These are phyloP conservation scores for Debaryomyces singareniensis DNA, from an alignment of 1,139 yeast genomes.

Conservation along the genomic window DNA sequence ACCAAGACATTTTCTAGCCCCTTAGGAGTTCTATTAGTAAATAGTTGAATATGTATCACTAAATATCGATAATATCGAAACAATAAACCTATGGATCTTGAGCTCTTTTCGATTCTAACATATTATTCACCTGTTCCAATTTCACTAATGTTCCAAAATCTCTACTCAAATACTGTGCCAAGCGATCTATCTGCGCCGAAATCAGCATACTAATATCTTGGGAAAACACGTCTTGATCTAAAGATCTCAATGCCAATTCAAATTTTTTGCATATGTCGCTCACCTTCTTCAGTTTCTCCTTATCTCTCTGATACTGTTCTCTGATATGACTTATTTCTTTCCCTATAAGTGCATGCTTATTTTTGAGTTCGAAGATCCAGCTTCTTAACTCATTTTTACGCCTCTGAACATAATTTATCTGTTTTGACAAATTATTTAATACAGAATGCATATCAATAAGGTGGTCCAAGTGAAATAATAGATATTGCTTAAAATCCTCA, in stretches of 20 bases:
- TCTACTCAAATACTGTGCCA: no score
- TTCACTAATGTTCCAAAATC: no score
- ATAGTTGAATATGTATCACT: no score
- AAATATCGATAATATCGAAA: no score
- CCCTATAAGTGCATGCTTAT: conserved; percentile 33
- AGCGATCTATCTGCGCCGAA: no score
- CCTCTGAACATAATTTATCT: conserved; percentile 29
- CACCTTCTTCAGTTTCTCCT: conserved; percentile 18
- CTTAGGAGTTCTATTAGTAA: no score
- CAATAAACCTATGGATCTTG: no score
- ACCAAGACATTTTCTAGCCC: no score
- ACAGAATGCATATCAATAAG: conserved; percentile 33
- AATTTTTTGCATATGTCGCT: conserved; percentile 11
- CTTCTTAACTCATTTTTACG: conserved; percentile 35
- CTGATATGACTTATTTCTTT: conserved; percentile 35
- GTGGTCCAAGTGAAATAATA: conserved; percentile 23
- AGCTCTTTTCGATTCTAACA: no score
- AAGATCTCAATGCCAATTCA: neutral
- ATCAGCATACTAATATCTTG: neutral
- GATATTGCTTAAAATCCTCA: conserved; percentile 25
- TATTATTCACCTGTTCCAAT: no score
- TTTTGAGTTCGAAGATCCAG: conserved; percentile 32
- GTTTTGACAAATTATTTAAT: conserved; percentile 33
- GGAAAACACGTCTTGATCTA: neutral
- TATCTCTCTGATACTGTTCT: conserved; percentile 18